These are phyloP conservation scores for Larix kaempferi DNA, from an alignment of 75 land plant genomes.

Conservation along the genomic window DNA sequence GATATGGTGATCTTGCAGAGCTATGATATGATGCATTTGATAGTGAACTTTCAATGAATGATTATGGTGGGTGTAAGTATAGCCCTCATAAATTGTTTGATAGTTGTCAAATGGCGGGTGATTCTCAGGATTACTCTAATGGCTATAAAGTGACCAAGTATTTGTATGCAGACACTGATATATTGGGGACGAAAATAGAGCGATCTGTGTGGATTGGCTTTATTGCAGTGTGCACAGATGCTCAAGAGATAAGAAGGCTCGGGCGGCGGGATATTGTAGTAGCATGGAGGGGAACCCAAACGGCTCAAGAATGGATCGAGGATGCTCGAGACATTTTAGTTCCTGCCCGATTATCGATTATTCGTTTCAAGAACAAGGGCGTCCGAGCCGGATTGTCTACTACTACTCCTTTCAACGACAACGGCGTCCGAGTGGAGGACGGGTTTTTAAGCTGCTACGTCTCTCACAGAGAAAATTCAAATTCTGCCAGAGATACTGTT, in stretches of 20 bases:
- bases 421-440: neutral
- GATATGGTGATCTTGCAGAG: slow-evolving; percentile 27
- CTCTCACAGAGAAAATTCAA: neutral
- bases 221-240: slow-evolving; percentile 18
- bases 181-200: neutral
- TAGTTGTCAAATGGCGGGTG: neutral
- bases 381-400: too few relatives aligned
- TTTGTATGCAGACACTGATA: slow-evolving; percentile 17
- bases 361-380: too few relatives aligned
- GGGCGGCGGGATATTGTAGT: slow-evolving; percentile 31
- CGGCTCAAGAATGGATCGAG: slow-evolving; percentile 21
- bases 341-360: neutral
- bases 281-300: slow-evolving; percentile 34
- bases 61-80: slow-evolving; percentile 19
- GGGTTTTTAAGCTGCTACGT: neutral
- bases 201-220: slow-evolving; percentile 17
- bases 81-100: slow-evolving; percentile 13
- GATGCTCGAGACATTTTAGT: neutral
- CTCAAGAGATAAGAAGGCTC: slow-evolving; percentile 14
- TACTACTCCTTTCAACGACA: too few relatives aligned
- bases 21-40: slow-evolving; percentile 22
- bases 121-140: neutral
- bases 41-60: neutral
- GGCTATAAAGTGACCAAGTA: slow-evolving; percentile 27
- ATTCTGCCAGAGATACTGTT: slow-evolving; percentile 19